Evolutionary conservation across 192 early-diverging fungal genomes (phyloP), one percentile per base, ranked within the genome.

Genomic region (Dissophora ornata): DNA sequence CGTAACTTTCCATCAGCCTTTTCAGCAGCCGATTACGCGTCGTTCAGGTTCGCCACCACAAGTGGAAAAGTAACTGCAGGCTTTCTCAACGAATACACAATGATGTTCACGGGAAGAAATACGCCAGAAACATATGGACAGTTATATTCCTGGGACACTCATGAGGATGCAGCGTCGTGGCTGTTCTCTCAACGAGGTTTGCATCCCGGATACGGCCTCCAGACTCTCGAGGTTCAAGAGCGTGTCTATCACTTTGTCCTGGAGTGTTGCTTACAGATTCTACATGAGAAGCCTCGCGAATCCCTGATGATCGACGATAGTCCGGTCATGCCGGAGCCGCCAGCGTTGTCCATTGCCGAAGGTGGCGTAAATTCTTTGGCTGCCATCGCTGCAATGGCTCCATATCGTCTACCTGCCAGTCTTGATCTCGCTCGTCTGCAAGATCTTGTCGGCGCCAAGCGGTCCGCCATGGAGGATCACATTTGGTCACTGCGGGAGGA

Each of bases 91-190:
- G 59, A 71, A 25, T 56, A 71, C 36, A 62, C 60, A 11, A 62
- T 71, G 69, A 71, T 71, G 69, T 71, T 71, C 38, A 62, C 53
- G 18, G 69, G 60, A 49, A 44, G 42, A 45, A 63, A 71, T 41
- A 62, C 69, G 9, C 59, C 53, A 47, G 59, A 62, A 45, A 57
- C 69, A 19, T 71, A 71, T 26, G 69, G 60, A 22, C 52, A 34
- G 34, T 36, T 71, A 3, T 71, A 71, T 25, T 46, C 22, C 26
- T 71, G 69, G 59, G 69, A 71, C 0, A 53, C 62, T 10, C 4
- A 71, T 33, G 36, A 55, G 13, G 60, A 71, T 42, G 69, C 69
- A 24, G 41, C 42, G 13, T 5, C 33, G 1, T 71, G 69, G 69
- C 26, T 62, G 36, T 34, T 42, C 26, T 24, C 69, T 57, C 10